Evolutionary conservation across 352 stramenopile species (phyloP).

Genomic region (Phytophthora pistaciae): DNA sequence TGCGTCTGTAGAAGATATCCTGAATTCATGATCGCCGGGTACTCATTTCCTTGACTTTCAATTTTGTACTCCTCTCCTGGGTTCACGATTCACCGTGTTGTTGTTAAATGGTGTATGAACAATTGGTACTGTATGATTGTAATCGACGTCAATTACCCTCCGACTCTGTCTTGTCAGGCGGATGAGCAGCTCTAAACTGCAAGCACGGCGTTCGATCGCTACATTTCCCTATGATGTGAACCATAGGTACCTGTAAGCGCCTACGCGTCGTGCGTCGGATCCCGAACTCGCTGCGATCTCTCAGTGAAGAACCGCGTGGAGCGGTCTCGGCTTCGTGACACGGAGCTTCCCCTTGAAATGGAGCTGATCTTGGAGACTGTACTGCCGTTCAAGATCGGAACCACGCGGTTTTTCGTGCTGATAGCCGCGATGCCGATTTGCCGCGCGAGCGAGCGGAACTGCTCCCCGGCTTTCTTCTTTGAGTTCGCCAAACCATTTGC

Average conservation of each 20-base stretch:
- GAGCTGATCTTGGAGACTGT: conserved; percentile 5
- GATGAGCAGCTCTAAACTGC: background rate
- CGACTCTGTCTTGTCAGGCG: background rate
- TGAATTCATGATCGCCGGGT: background rate
- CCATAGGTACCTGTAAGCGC: background rate
- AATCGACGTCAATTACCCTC: background rate
- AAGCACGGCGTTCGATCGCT: background rate
- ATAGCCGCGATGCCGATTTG: conserved; percentile 14
- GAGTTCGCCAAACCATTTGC: background rate
- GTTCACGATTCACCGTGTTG: background rate
- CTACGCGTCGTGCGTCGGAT: background rate
- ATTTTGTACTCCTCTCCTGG: background rate
- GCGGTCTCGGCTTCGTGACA: conserved; percentile 7
- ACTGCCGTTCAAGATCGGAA: conserved; percentile 13
- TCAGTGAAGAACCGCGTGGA: conserved; percentile 21
- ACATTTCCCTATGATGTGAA: too few relatives aligned
- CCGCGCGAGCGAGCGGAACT: conserved; percentile 12
- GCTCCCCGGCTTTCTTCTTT: background rate
- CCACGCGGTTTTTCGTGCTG: conserved; percentile 16
- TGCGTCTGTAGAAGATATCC: background rate
- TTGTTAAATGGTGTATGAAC: background rate
- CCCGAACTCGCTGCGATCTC: conserved; percentile 7
- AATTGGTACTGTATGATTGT: too few relatives aligned
- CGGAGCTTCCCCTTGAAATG: conserved; percentile 9
- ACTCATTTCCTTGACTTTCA: background rate